Evolutionary conservation across 257 asterid genomes (phyloP).

Genomic region (Petunia axillaris): DNA sequence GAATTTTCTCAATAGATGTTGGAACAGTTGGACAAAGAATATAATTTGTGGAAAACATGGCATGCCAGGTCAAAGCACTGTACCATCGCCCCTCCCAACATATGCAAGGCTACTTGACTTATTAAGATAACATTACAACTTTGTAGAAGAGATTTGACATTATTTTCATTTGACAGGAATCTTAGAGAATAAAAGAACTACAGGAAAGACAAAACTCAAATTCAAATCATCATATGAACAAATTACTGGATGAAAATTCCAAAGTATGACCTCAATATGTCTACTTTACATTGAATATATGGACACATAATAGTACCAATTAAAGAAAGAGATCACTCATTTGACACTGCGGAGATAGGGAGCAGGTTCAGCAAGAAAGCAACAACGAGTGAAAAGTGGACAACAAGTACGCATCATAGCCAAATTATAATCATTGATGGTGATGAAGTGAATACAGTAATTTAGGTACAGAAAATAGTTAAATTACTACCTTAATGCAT

Average conservation of each 20-base stretch:
- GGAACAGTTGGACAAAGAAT: constrained; percentile 1
- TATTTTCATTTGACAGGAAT: not conserved
- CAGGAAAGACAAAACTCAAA: not conserved
- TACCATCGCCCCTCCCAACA: not conserved
- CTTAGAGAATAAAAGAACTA: not conserved
- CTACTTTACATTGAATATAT: not conserved
- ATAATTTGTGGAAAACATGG: not conserved
- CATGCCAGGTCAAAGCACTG: constrained; percentile 11
- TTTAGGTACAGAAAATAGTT: not conserved
- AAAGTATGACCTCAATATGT: not conserved
- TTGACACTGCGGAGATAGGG: not conserved
- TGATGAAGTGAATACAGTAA: not conserved
- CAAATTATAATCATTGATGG: constrained; percentile 6
- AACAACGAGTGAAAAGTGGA: not conserved
- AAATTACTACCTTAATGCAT: constrained; percentile 71
- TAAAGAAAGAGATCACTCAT: constrained; percentile 2
- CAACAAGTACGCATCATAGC: not conserved
- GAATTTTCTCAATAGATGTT: not conserved
- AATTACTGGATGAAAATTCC: not conserved
- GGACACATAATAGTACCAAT: not conserved
- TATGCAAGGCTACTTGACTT: not conserved
- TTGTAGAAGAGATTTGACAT: not conserved
- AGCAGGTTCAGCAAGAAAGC: not conserved
- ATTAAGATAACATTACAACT: not conserved
- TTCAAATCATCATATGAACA: not conserved